Evolutionary conservation across 768 basidiomycete species (phyloP).

Genomic region (Pulveroboletus sp.): DNA sequence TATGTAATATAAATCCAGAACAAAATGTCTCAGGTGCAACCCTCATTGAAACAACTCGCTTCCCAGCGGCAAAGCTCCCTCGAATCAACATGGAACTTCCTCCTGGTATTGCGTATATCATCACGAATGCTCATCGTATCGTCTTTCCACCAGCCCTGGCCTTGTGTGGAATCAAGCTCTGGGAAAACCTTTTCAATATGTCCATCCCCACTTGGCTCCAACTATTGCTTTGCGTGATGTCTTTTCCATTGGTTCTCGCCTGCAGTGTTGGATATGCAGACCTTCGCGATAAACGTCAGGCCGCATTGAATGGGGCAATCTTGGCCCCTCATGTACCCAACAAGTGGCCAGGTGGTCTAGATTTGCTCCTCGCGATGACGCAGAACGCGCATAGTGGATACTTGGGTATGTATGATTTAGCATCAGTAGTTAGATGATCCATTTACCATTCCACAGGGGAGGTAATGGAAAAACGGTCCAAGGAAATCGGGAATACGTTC

Average conservation of each 20-base stretch:
- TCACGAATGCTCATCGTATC: slow-evolving; percentile 24
- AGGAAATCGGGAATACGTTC: slow-evolving; percentile 31
- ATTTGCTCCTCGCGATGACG: slow-evolving; percentile 26
- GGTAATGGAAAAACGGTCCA: slow-evolving; percentile 18
- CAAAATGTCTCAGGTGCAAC: neutral
- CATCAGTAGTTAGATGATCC: neutral
- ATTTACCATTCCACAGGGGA: slow-evolving; percentile 25
- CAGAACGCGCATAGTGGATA: slow-evolving; percentile 26
- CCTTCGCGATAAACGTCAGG: slow-evolving; percentile 10
- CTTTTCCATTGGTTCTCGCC: slow-evolving; percentile 24
- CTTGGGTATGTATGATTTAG: slow-evolving; percentile 22
- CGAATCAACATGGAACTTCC: slow-evolving; percentile 32
- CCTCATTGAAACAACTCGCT: neutral
- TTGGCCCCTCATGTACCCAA: slow-evolving; percentile 33
- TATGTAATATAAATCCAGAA: slow-evolving; percentile 6
- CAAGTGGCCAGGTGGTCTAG: slow-evolving; percentile 37
- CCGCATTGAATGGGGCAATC: slow-evolving; percentile 25
- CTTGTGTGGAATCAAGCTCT: slow-evolving; percentile 14
- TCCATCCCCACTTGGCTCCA: slow-evolving; percentile 17
- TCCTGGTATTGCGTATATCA: slow-evolving; percentile 31
- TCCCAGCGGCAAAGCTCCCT: neutral
- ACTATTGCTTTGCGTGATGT: slow-evolving; percentile 14
- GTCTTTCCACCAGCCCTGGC: slow-evolving; percentile 15
- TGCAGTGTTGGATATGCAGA: slow-evolving; percentile 14
- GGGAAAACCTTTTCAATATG: slow-evolving; percentile 2